Evolutionary conservation across 2,329 filamentous ascomycete genomes (phyloP), one percentile per base, ranked within the genome.

Genomic region (Botrytis medusae): DNA sequence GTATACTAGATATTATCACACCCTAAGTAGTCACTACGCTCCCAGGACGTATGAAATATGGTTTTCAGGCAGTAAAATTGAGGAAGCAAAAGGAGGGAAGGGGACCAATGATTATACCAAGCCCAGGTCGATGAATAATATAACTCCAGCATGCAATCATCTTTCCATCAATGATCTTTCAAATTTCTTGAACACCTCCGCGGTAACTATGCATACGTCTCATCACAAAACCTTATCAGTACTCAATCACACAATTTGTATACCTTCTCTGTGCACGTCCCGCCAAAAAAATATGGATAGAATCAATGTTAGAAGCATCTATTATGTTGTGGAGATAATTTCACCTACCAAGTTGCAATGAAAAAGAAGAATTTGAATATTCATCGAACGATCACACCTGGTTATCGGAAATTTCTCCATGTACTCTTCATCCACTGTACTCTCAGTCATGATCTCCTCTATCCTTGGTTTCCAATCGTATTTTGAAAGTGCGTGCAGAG

Each of bases 231-330:
- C 0, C 14, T 18, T 29, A n/a, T n/a, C 8, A 18, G n/a, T 57
- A n/a, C n/a, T 29, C 14, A 6, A 29, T 57, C 18, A 14, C n/a
- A 18, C n/a, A n/a, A 57, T 29, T 6, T 18, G 6, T 9, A 2
- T 29, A n/a, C 12, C 6, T n/a, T 57, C n/a, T 18, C 6, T 2
- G 6, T 32, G 4, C 3, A 18, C 0, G n/a, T n/a, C 3, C n/a
- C 7, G 3, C 14, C 12, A n/a, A 29, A 57, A 29, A 6, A 6
- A 37, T 6, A 57, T 57, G 2, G 16, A 57, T 57, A 0, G 14
- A 29, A 18, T 9, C 2, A 57, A 3, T 18, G 6, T 40, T n/a
- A 57, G 51, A 18, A 14, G 51, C 51, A 29, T 29, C 3, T 57
- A 29, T 29, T 18, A 7, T 29, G 9, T 57, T 18, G n/a, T 12